Conservation (phyloP, 108 stramenopile genomes). For the Ochromonas danica region DNA sequence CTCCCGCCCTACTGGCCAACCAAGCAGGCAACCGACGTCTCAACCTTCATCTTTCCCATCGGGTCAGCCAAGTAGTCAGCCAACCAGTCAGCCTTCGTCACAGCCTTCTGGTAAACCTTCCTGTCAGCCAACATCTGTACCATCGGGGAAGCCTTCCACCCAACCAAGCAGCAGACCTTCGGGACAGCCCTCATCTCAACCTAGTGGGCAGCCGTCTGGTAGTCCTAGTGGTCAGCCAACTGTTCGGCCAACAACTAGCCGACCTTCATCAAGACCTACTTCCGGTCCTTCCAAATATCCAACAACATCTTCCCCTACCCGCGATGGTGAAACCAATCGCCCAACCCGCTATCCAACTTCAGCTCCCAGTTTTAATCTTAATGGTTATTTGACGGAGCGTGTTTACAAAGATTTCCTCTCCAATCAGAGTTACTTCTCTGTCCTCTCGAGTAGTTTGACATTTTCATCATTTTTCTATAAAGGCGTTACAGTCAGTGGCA, state of each 20-base stretch:
- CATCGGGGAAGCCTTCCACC: not conserved
- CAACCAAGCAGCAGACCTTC: not conserved
- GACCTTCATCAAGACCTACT: not conserved
- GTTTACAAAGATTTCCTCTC: not conserved
- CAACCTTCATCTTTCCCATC: slow-evolving; percentile 1
- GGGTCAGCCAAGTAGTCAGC: not conserved
- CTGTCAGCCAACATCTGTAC: not conserved
- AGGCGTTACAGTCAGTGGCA: not conserved
- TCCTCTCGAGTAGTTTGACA: not conserved
- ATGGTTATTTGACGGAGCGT: not conserved
- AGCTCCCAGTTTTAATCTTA: not conserved
- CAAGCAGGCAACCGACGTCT: slow-evolving; percentile 3
- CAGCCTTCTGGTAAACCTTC: slow-evolving; percentile 22
- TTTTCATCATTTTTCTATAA: not conserved
- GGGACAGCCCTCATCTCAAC: not conserved
- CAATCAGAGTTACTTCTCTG: not conserved
- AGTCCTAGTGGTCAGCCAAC: slow-evolving; percentile 26
- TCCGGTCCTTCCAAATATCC: slow-evolving; percentile 3
- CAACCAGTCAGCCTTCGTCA: slow-evolving; percentile 1
- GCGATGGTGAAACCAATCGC: not conserved
- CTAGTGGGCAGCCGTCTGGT: slow-evolving; percentile 1
- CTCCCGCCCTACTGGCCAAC: not conserved
- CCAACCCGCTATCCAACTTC: not conserved
- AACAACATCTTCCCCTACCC: not conserved
- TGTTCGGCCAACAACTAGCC: slow-evolving; percentile 6